These are phyloP conservation scores for Cyclotella cryptica DNA, from an alignment of 108 stramenopile species.

Conservation along the genomic window DNA sequence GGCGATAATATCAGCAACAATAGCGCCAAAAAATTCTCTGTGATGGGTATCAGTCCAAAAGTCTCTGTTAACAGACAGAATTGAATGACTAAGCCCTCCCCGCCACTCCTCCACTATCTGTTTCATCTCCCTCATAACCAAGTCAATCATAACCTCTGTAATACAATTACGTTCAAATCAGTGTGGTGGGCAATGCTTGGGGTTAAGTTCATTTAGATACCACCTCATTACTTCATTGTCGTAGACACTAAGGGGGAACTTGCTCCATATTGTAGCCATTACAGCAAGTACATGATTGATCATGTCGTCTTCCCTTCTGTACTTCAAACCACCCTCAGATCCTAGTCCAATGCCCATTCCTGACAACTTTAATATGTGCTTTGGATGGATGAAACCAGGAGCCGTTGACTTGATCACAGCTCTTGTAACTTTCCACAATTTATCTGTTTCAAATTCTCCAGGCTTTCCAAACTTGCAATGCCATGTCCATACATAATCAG, in stretches of 20 bases:
- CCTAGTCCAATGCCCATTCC: not conserved
- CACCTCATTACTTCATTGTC: not conserved
- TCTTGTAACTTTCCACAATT: conserved; percentile 13
- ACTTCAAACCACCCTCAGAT: not conserved
- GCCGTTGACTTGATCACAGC: not conserved
- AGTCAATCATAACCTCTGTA: not conserved
- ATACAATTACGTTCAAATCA: not conserved
- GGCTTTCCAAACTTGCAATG: conserved; percentile 18
- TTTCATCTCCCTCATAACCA: not conserved
- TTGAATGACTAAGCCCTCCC: not conserved
- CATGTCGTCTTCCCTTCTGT: not conserved
- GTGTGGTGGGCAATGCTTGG: conserved; percentile 1
- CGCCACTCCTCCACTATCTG: not conserved
- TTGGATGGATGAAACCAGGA: not conserved
- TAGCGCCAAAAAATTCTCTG: conserved; percentile 2
- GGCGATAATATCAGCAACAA: conserved; percentile 2
- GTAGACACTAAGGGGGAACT: conserved; percentile 8
- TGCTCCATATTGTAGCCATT: conserved; percentile 1
- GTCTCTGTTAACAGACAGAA: conserved; percentile 1
- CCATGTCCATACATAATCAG: conserved; percentile 17
- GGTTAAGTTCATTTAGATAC: not conserved
- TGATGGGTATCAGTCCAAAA: conserved; percentile 8
- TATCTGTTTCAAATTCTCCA: conserved; percentile 11
- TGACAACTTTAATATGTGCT: conserved; percentile 2
- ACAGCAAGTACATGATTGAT: not conserved